Evolutionary conservation across 805 yeast species (phyloP), one percentile per base, ranked within the genome.

Genomic region (Ogataea haglerorum): DNA sequence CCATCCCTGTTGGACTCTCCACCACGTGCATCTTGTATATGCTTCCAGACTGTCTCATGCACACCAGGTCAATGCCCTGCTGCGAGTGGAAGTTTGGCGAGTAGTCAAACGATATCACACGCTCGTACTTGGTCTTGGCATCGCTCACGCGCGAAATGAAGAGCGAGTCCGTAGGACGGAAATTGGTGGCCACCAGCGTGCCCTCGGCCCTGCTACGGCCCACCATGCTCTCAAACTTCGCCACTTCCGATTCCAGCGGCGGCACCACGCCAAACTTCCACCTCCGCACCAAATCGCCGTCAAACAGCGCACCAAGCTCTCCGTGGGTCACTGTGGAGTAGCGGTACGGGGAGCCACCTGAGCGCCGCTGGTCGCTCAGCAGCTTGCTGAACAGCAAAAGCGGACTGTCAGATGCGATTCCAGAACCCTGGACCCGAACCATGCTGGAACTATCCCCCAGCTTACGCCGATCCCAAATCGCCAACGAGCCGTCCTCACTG

Each of bases 1-100:
- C 69, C 7, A 84, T 57, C 7, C 80, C 69, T 26, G 78, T 78
- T 23, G 80, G 80, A 36, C 84, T 75, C 56, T 85, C 91, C 1
- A 69, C 63, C 0, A 82, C 85, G 0, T 82, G 75, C 90, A 85
- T 85, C 43, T 83, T 70, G 61, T 85, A 89, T 0, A 89, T 80
- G 38, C 86, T 82, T 3, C 97, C 97, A 1, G 95, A 85, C 53
- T 87, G 95, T 48, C 96, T 70, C 84, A 90, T 83, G 60, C 97
- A 89, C 21, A 90, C 78, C 42, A 86, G 70, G 51, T 82, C 79
- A 7, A 85, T 73, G 1, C 78, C 74, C 16, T 80, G 72, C n/a
- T 58, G 63, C 2, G 77, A 65, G 5, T 54, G 40, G 3, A 63
- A 45, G 42, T 75, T 78, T 1, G 82, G 79, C n/a, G 81, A 76